phyloP scores from a whole-genome alignment of 306 rosid species.

The Fragaria vesca region DNA sequence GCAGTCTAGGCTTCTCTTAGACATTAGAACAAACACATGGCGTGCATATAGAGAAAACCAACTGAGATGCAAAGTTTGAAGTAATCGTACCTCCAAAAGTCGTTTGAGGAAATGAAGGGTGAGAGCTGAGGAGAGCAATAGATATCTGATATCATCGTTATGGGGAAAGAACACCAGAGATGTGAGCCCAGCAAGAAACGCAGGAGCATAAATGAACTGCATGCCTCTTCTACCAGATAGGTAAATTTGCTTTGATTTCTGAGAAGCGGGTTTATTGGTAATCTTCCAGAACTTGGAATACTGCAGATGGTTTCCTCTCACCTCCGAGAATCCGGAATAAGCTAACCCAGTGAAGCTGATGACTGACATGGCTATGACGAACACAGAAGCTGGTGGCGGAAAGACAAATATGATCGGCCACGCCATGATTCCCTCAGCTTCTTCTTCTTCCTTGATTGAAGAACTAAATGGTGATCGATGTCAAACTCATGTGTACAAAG shows the following conservation, averaged over 20 bases:
- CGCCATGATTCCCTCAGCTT: not conserved
- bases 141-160: conserved; percentile 31
- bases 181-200: conserved; percentile 49
- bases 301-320: conserved; percentile 54
- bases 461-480: not conserved
- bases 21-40: no score
- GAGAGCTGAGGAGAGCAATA: conserved; percentile 48
- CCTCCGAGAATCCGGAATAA: conserved; percentile 40
- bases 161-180: conserved; percentile 44
- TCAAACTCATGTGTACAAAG: no score
- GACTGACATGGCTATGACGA: conserved; percentile 46
- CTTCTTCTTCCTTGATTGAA: not conserved
- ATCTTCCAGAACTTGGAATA: conserved; percentile 63
- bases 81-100: conserved; percentile 49
- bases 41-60: no score
- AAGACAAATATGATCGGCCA: conserved; percentile 26
- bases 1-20: no score
- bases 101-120: conserved; percentile 79
- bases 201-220: conserved; percentile 61
- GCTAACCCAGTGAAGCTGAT: conserved; percentile 29
- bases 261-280: not conserved
- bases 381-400: conserved; percentile 49
- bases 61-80: not conserved
- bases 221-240: conserved; percentile 57
- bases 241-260: conserved; percentile 16